Evolutionary conservation across 208 protist species (phyloP).

Genomic region (Trypanosoma caninum): DNA sequence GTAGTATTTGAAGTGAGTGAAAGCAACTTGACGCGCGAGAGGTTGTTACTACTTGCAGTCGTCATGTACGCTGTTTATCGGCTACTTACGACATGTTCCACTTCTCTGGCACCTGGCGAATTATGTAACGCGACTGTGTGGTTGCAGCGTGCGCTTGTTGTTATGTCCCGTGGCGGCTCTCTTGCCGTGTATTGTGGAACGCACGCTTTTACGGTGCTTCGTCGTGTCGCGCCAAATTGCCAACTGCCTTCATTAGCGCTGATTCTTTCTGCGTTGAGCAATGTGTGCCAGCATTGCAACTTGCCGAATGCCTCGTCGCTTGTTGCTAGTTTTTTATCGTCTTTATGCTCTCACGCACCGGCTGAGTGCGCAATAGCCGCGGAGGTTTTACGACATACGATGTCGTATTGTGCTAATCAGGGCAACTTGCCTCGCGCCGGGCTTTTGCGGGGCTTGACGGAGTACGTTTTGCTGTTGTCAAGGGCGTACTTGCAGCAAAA

Average conservation of each 20-base stretch:
- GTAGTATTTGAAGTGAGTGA: neutral
- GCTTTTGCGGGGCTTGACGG: neutral
- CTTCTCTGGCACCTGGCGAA: neutral
- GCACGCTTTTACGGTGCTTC: constrained; percentile 1
- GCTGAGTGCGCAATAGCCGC: neutral
- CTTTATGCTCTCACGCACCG: neutral
- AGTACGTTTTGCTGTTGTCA: neutral
- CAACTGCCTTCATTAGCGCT: neutral
- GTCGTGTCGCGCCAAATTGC: neutral
- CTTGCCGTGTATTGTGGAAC: constrained; percentile 12
- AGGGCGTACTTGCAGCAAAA: neutral
- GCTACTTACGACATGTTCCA: constrained; percentile 1
- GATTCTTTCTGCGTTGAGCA: constrained; percentile 1
- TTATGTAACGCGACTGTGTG: constrained; percentile 1
- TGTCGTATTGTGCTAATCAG: neutral
- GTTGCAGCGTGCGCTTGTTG: constrained; percentile 6
- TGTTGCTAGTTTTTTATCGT: neutral
- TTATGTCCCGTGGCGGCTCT: constrained; percentile 2
- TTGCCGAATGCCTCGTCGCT: constrained; percentile 12
- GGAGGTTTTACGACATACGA: neutral
- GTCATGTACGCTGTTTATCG: constrained; percentile 11
- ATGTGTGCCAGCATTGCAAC: constrained; percentile 2
- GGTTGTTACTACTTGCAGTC: constrained; percentile 1
- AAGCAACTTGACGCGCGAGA: neutral
- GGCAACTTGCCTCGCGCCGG: neutral